Base-by-base conservation (phyloP, 2,329 filamentous ascomycete species). In the Calonectria multiphialidica region DNA sequence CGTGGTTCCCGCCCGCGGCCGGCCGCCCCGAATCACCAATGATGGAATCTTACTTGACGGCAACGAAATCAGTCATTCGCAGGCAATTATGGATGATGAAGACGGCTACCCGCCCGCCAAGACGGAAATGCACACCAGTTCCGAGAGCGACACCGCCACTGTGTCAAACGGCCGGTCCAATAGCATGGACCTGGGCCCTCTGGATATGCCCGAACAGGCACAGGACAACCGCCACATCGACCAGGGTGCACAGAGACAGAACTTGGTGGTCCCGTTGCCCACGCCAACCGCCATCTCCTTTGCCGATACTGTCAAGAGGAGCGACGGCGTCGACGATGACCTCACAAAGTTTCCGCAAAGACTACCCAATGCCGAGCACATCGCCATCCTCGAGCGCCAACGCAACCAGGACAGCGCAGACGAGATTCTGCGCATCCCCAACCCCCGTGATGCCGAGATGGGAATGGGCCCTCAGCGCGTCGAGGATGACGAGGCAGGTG, bases 351-450 rank as follows among this genome's bases (percentile, higher is more conserved):
- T 87, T 25, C 85, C 84, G 63, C 86, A 93, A 12, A 90, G 90
- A 0, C 77, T 80, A 42, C 87, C 89, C 40, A 88, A 93, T 53
- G 93, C 95, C 67, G 93, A 96, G 73, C 95, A 98, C 80, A 97
- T 98, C 79, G 94, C 94, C 7, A 97, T 98, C 78, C 83, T 98
- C 16, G 92, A 98, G 82, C 93, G 93, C 37, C 96, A 98, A 82
- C 91, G 95, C 44, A 93, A 94, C 68, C 91, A 92, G 73, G 92
- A 94, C 68, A 93, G 91, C 13, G 53, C 55, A 28, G 35, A 61
- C 53, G 92, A 92, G 40, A 91, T 95, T 0, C 86, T 98, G 50
- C 93, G 95, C 47, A 98, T 99, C 78, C 97, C 97, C 0, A 96
- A 96, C 23, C 97, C 97, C 1, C 89, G 96, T 77, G 97, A 98